These are phyloP conservation scores for Thermothielavioides terrestris DNA, from an alignment of 495 filamentous ascomycete genomes.

Conservation along the genomic window DNA sequence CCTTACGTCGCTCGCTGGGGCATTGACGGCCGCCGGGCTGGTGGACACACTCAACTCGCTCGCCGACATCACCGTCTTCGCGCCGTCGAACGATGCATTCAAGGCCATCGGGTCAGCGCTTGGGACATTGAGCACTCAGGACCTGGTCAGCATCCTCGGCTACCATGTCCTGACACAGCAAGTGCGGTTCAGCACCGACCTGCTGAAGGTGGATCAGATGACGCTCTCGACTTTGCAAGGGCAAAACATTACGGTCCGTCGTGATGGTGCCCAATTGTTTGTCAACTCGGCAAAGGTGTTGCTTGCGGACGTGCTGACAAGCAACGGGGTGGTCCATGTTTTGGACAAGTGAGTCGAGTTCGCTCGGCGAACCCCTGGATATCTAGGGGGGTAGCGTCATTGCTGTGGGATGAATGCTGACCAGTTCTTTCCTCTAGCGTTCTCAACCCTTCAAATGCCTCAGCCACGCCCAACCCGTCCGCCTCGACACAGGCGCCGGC, in stretches of 20 bases:
- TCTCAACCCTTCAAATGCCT: conserved; percentile 25
- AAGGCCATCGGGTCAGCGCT: conserved; percentile 16
- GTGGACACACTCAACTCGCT: conserved; percentile 33
- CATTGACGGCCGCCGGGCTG: conserved; percentile 42
- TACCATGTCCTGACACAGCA: conserved; percentile 32
- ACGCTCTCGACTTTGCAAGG: conserved; percentile 30
- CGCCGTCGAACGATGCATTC: conserved; percentile 23
- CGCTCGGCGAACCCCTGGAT: background rate
- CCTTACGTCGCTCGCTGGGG: conserved; percentile 52
- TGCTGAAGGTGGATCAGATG: conserved; percentile 25
- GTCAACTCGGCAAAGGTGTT: conserved; percentile 44
- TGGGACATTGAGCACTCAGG: conserved; percentile 1
- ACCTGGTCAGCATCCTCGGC: conserved; percentile 16
- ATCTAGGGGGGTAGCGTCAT: background rate
- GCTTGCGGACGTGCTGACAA: conserved; percentile 38
- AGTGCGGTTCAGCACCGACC: conserved; percentile 34
- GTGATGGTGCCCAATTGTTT: conserved; percentile 36
- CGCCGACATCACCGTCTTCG: conserved; percentile 57
- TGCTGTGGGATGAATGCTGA: background rate
- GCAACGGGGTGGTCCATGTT: conserved; percentile 47
- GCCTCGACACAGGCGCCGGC: conserved; percentile 30
- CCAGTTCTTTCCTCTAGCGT: conserved; percentile 7
- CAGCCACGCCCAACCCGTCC: conserved; percentile 18
- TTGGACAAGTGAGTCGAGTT: conserved; percentile 34
- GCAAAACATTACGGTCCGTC: conserved; percentile 34